Conservation (phyloP, 2,329 filamentous ascomycete genomes). For the Botrytis cinerea region DNA sequence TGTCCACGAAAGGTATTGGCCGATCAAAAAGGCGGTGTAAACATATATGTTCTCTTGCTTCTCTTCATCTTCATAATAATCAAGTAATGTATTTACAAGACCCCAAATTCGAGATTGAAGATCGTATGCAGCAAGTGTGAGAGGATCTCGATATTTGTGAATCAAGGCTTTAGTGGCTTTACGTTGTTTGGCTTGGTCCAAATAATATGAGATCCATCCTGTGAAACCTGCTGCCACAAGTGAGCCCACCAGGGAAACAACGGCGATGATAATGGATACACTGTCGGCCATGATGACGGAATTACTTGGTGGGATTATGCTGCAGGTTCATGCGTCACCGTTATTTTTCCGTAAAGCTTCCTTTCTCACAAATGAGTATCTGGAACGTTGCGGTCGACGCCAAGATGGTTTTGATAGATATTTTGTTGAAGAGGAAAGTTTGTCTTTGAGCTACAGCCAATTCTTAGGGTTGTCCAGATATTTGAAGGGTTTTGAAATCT, state of each 20-base stretch:
- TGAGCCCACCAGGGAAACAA: slow-evolving; percentile 36
- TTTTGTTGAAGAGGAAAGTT: background rate
- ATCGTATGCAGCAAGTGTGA: slow-evolving; percentile 34
- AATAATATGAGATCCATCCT: slow-evolving; percentile 37
- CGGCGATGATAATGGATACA: slow-evolving; percentile 36
- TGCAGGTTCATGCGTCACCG: background rate
- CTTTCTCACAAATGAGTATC: background rate
- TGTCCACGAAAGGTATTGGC: slow-evolving; percentile 37
- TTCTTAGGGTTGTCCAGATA: background rate
- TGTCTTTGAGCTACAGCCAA: background rate
- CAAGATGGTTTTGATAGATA: background rate
- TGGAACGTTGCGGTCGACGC: background rate
- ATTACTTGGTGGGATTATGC: background rate
- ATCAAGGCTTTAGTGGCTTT: slow-evolving; percentile 34
- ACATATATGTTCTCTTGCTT: slow-evolving; percentile 33
- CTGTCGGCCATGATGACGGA: slow-evolving; percentile 30
- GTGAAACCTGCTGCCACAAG: slow-evolving; percentile 36
- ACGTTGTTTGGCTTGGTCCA: slow-evolving; percentile 35
- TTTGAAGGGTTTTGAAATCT: background rate
- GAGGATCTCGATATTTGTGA: slow-evolving; percentile 37
- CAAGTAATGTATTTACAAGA: slow-evolving; percentile 31
- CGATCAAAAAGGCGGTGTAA: slow-evolving; percentile 36
- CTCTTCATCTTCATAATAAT: slow-evolving; percentile 27
- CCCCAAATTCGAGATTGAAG: slow-evolving; percentile 35
- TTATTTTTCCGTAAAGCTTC: background rate